Evolutionary conservation across 805 yeast genomes (phyloP), one percentile per base, ranked within the genome.

Genomic region (Starmerella geochares): DNA sequence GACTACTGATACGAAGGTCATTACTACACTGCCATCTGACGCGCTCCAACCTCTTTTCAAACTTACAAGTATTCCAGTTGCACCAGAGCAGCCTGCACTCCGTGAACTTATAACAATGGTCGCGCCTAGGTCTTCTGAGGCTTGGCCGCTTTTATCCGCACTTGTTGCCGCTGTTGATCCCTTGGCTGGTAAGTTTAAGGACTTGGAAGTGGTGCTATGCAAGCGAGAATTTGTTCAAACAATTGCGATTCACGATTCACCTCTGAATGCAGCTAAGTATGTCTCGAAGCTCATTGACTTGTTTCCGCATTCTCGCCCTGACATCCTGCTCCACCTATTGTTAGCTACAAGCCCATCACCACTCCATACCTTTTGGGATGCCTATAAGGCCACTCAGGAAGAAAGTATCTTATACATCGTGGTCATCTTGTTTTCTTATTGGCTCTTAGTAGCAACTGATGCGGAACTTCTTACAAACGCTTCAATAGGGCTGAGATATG

Each of bases 371-470:
- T 43, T 58, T 11, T 58, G 60, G 62, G n/a, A 28, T 19, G 47
- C 24, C 5, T 54, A 52, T 48, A 23, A 33, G 16, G 10, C 14
- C 7, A 27, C 50, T 17, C 14, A 29, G 4, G 31, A 21, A 24
- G 54, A 14, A 47, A 51, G 59, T 28, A 66, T 67, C 28, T 60
- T 82, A 2, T 70, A 67, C 39, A 60, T 80, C 0, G 75, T 79
- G 52, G 70, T 81, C 50, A 86, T 83, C 54, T 60, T 82, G 9
- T 73, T 79, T 52, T 78, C 86, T 0, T 81, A 79, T 58, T 76
- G 83, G 76, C 64, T 83, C 37, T 72, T 77, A 23, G 77, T 83
- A 8, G 74, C 84, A 2, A 81, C 78, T 55, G 94, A 84, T 59
- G 65, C 68, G 10, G 88, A 80, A 55, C 65, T 80, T 42, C 64